Percentiles rank a stretch among this genome's conserved stretches.
Evolutionary conservation across 2,329 filamentous ascomycete genomes (phyloP).

Genomic region (Aschersonia sp.): DNA sequence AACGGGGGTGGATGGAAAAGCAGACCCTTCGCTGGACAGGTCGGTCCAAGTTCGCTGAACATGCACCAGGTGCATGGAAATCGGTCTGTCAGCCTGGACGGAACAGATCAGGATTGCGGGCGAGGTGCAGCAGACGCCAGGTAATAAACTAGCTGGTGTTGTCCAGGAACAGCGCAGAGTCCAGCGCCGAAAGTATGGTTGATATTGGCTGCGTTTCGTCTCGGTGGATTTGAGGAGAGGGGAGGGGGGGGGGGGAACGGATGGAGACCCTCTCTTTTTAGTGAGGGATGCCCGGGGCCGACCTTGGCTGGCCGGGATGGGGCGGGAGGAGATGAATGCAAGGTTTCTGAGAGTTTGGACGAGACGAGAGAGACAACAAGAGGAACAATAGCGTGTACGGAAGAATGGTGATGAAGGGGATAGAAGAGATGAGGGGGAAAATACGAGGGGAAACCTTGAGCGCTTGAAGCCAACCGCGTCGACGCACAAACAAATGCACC

Average conservation of each 20-base stretch:
- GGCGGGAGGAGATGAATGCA: too few relatives aligned
- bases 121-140: not conserved
- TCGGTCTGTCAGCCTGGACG: not conserved
- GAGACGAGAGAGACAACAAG: not conserved
- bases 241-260: not conserved
- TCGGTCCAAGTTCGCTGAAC: conserved; percentile 2
- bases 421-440: too few relatives aligned
- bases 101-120: not conserved
- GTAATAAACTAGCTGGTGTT: not conserved
- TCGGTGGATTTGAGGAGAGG: not conserved
- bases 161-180: not conserved
- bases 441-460: too few relatives aligned
- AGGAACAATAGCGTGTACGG: not conserved
- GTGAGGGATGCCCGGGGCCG: too few relatives aligned
- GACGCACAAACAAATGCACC: too few relatives aligned
- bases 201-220: conserved; percentile 1
- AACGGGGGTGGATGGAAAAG: not conserved
- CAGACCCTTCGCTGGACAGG: not conserved
- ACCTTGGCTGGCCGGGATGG: too few relatives aligned
- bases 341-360: not conserved
- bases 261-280: not conserved
- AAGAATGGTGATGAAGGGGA: too few relatives aligned
- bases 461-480: too few relatives aligned
- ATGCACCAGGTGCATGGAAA: conserved; percentile 1
- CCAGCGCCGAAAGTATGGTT: not conserved